A percentile compares a stretch with the other conserved stretches of the same genome.
Evolutionary conservation across 2,329 filamentous ascomycete species (phyloP).

Genomic region (Penicillium thymicola): DNA sequence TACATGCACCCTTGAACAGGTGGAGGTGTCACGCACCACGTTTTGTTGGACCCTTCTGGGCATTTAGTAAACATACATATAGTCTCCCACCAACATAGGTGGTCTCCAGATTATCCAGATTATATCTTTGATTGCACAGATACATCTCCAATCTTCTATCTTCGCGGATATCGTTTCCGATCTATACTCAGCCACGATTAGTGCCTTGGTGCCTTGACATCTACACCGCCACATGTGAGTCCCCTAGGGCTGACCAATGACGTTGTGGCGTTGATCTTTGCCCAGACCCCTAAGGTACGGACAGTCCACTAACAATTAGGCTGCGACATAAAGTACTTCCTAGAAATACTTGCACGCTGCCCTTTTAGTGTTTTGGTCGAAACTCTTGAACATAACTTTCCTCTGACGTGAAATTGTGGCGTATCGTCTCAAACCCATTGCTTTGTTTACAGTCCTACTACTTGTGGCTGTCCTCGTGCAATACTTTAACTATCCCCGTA

Average conservation of each 20-base stretch:
- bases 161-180: not conserved
- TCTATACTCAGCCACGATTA: not conserved
- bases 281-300: slow-evolving; percentile 18
- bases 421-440: slow-evolving; percentile 4
- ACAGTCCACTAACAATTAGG: slow-evolving; percentile 22
- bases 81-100: not conserved
- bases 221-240: slow-evolving; percentile 12
- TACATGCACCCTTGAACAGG: slow-evolving; percentile 14
- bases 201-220: not conserved
- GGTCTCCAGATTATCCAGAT: not conserved
- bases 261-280: slow-evolving; percentile 18
- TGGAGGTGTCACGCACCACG: slow-evolving; percentile 17
- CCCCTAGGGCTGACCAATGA: slow-evolving; percentile 13
- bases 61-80: not conserved
- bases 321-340: slow-evolving; percentile 27
- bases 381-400: not conserved
- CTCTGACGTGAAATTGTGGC: slow-evolving; percentile 12
- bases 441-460: slow-evolving; percentile 11
- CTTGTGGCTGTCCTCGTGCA: slow-evolving; percentile 18
- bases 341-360: not conserved
- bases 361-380: not conserved
- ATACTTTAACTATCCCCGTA: slow-evolving; percentile 8
- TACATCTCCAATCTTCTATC: not conserved
- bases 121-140: not conserved
- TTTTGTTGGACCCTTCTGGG: not conserved